phyloP scores from a whole-genome alignment of 208 protist genomes.

The Trypanosoma lewisi region DNA sequence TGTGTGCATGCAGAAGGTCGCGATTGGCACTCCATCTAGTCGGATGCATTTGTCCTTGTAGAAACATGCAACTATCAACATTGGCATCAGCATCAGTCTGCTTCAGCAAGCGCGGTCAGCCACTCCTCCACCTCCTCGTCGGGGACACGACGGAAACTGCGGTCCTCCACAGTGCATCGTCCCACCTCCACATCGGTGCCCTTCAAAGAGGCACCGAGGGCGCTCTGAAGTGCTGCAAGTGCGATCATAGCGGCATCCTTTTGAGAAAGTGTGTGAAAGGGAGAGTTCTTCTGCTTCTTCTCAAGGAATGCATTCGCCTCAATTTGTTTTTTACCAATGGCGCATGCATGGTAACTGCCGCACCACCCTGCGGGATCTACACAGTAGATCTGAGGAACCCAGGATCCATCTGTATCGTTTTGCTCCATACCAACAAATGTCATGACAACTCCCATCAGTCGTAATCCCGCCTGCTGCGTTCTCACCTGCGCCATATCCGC shows the following conservation, averaged over 20 bases:
- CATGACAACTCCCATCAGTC: conserved; percentile 92
- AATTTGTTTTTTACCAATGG: conserved; percentile 93
- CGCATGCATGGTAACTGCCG: conserved; percentile 89
- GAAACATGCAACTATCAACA: not conserved
- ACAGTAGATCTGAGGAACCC: conserved; percentile 92
- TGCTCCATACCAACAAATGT: conserved; percentile 95
- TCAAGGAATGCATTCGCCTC: conserved; percentile 96
- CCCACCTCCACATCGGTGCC: conserved; percentile 84
- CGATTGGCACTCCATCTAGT: not conserved
- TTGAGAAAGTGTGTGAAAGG: conserved; percentile 72
- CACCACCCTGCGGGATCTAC: conserved; percentile 95
- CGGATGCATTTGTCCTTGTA: not conserved
- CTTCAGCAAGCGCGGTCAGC: conserved; percentile 85
- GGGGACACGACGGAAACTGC: conserved; percentile 61
- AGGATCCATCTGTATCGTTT: conserved; percentile 68
- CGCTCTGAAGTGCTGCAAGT: conserved; percentile 74
- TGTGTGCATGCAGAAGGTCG: too few species aligned
- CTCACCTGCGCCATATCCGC: conserved; percentile 97
- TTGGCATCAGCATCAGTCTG: conserved; percentile 78
- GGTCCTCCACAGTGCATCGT: conserved; percentile 38
- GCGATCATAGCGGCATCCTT: conserved; percentile 84
- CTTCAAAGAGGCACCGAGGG: conserved; percentile 68
- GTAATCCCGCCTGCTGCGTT: conserved; percentile 97
- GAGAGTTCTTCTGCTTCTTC: conserved; percentile 93
- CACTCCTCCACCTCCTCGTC: conserved; percentile 79